Base-by-base conservation (phyloP, 345 rosid species). In the Garcia nutans region DNA sequence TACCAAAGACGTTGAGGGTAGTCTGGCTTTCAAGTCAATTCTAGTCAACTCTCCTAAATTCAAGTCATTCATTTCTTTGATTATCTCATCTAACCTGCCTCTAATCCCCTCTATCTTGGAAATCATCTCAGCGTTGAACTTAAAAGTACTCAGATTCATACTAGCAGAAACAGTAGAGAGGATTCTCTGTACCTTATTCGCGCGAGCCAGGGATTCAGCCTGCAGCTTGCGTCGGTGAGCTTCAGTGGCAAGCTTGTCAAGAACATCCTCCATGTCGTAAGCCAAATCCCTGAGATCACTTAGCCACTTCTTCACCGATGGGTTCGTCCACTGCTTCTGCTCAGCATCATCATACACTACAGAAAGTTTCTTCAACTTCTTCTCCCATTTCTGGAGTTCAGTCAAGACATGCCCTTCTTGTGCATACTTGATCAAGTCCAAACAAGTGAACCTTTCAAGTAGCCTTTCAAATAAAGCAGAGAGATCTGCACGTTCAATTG, bases 221-320 rank as follows among this genome's bases (percentile, higher is more conserved):
- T n/a, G 2, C 11, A 44, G 55, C 31, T 71, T 50, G 52, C 70
- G 56, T 5, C 20, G 73, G 42, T 23, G 16, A 5, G 23, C 65
- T 45, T 75, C 70, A 2, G 67, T 28, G 31, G 64, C n/a, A 5
- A 82, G 59, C 41, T 77, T 79, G 2, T 80, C 84, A 22, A 77
- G 45, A 0, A 85, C 12, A 12, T 80, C 80, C 3, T 82, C 77
- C 0, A 64, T 10, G 16, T 82, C 80, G 6, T 79, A 75, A 19
- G 85, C 82, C 71, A 79, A 49, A 47, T 74, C 56, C 50, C 28
- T 24, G 15, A 77, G 70, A 12, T 82, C 82, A 1, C 20, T 24
- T 23, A 82, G 60, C 85, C 87, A 82, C 0, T 1, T 45, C 33
- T 20, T 26, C 49, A 82, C 82, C 0, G 10, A 12, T 4, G 2